Percentiles rank a stretch among this genome's conserved stretches.
These are phyloP conservation scores for Pleurotus citrinopileatus DNA, from an alignment of 768 basidiomycete species.

Conservation along the genomic window DNA sequence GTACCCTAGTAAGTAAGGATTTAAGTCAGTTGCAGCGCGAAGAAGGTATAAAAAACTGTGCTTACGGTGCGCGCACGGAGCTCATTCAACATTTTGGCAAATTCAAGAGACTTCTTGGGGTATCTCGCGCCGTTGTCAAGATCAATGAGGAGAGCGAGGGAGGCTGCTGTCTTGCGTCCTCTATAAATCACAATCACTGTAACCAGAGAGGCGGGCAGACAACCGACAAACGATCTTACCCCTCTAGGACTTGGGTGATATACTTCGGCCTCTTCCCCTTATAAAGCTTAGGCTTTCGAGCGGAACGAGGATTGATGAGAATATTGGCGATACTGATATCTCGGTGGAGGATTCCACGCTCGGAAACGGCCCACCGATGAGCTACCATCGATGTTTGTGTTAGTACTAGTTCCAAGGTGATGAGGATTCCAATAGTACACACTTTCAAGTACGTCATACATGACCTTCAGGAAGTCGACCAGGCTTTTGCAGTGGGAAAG, in stretches of 20 bases:
- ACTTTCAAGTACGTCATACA: constrained; percentile 1
- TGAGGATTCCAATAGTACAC: too few relatives aligned
- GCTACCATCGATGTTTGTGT: too few relatives aligned
- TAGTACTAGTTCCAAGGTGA: too few relatives aligned
- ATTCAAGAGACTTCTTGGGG: too few relatives aligned
- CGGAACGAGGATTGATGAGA: background rate
- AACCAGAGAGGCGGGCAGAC: too few relatives aligned
- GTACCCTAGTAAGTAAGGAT: constrained; percentile 5
- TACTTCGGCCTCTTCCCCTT: background rate
- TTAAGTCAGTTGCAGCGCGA: too few relatives aligned
- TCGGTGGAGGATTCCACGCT: background rate
- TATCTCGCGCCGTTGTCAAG: background rate
- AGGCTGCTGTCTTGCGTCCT: background rate
- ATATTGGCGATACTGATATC: constrained; percentile 8
- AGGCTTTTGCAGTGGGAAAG: background rate
- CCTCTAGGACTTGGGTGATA: background rate
- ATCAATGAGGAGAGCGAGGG: background rate
- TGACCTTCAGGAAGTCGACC: background rate
- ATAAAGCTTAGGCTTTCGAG: background rate
- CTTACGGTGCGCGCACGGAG: too few relatives aligned
- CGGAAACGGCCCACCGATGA: background rate
- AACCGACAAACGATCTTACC: too few relatives aligned
- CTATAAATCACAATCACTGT: too few relatives aligned
- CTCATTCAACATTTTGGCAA: too few relatives aligned
- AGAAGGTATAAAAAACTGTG: too few relatives aligned